Conservation (phyloP, 2,329 filamentous ascomycete genomes). For the Fusarium incarnatum region DNA sequence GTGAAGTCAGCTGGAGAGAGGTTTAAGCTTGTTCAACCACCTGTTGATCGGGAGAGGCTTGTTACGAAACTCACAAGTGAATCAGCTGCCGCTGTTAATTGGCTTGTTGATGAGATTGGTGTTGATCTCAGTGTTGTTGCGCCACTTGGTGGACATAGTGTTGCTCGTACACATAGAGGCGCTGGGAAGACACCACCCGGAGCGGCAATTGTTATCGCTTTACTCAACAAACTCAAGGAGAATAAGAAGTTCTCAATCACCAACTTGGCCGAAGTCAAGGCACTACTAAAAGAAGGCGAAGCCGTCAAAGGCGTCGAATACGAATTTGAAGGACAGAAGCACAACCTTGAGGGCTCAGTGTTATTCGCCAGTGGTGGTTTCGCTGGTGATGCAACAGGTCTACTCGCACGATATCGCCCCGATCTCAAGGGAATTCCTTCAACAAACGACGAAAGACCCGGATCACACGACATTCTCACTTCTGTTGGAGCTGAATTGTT, state of each 20-base stretch:
- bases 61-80: constrained; percentile 60
- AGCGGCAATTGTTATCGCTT: constrained; percentile 65
- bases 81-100: constrained; percentile 64
- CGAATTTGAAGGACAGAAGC: constrained; percentile 49
- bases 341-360: constrained; percentile 60
- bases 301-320: constrained; percentile 66
- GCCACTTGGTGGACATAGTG: constrained; percentile 69
- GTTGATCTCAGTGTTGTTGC: constrained; percentile 70
- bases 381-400: constrained; percentile 68
- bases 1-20: constrained; percentile 65
- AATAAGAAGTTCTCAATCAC: constrained; percentile 63
- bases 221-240: constrained; percentile 64
- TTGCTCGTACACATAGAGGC: constrained; percentile 62
- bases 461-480: constrained; percentile 60
- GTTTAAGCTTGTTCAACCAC: constrained; percentile 44
- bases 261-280: constrained; percentile 65
- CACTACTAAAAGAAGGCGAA: constrained; percentile 54
- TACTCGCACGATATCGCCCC: constrained; percentile 67
- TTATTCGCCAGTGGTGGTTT: constrained; percentile 73
- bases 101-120: constrained; percentile 67
- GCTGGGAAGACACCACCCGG: constrained; percentile 67
- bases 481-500: constrained; percentile 57
- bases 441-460: constrained; percentile 70
- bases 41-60: constrained; percentile 56
- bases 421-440: constrained; percentile 70